phyloP scores from a whole-genome alignment of 139 green algal genomes.

The Tetraselmis chui region DNA sequence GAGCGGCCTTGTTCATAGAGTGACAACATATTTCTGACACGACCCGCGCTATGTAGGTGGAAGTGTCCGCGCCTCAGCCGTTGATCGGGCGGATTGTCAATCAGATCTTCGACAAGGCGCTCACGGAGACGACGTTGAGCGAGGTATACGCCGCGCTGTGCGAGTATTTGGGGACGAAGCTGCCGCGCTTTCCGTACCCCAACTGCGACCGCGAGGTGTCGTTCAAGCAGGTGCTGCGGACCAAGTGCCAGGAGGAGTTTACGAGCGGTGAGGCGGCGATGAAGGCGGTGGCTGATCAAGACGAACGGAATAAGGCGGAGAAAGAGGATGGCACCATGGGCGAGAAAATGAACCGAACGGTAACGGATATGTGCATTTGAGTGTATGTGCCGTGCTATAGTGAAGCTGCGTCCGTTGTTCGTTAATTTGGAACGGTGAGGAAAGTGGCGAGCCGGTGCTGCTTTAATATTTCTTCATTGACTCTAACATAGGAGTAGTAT shows the following conservation, averaged over 20 bases:
- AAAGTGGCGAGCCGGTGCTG: too few relatives aligned
- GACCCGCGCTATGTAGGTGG: too few relatives aligned
- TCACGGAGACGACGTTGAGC: constrained; percentile 91
- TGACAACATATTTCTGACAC: too few relatives aligned
- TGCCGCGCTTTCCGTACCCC: constrained; percentile 29
- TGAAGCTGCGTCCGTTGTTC: too few relatives aligned
- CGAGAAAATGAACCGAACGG: background rate
- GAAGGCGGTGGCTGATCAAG: constrained; percentile 15
- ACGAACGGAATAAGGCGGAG: constrained; percentile 27
- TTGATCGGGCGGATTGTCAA: constrained; percentile 78
- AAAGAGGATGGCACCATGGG: constrained; percentile 9
- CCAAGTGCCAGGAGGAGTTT: constrained; percentile 98
- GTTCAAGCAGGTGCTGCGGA: constrained; percentile 86
- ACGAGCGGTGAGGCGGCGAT: constrained; percentile 61
- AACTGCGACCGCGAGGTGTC: constrained; percentile 39
- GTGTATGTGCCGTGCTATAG: too few relatives aligned
- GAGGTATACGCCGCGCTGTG: constrained; percentile 90
- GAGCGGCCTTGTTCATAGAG: too few relatives aligned
- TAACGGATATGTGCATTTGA: too few relatives aligned
- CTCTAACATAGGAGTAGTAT: too few relatives aligned
- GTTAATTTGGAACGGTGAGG: too few relatives aligned
- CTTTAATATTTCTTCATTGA: too few relatives aligned
- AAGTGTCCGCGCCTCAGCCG: constrained; percentile 69
- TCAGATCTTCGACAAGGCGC: constrained; percentile 95
- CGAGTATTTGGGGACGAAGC: constrained; percentile 21